Percentiles rank a stretch among this genome's conserved stretches.
These are phyloP conservation scores for Penicillium manginii DNA, from an alignment of 495 filamentous ascomycete genomes.

Conservation along the genomic window DNA sequence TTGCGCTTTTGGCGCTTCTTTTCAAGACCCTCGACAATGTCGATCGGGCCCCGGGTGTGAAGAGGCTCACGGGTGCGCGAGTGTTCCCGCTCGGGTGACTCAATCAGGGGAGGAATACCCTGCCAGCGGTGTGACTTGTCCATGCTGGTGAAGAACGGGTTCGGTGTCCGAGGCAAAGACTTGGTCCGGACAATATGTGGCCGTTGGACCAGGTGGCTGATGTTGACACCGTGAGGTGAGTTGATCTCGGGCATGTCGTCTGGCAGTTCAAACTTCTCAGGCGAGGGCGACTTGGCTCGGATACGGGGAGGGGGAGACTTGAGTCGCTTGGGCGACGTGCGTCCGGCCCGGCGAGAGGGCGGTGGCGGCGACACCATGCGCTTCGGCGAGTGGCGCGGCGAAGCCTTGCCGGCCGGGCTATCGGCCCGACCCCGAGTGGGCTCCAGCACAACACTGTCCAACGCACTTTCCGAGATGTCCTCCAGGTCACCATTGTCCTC, in stretches of 20 bases:
- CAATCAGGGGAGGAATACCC: slow-evolving; percentile 32
- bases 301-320: slow-evolving; percentile 51
- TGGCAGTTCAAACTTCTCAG: slow-evolving; percentile 33
- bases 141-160: slow-evolving; percentile 61
- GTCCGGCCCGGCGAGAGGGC: slow-evolving; percentile 66
- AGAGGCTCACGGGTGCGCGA: slow-evolving; percentile 46
- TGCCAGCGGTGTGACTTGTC: slow-evolving; percentile 43
- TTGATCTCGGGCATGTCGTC: slow-evolving; percentile 34
- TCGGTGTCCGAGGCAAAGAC: slow-evolving; percentile 74
- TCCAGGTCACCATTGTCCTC: slow-evolving; percentile 81
- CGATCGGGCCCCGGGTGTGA: slow-evolving; percentile 82
- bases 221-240: slow-evolving; percentile 41
- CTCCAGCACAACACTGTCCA: slow-evolving; percentile 39
- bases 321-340: slow-evolving; percentile 69
- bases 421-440: slow-evolving; percentile 40
- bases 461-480: slow-evolving; percentile 56
- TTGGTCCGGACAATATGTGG: slow-evolving; percentile 70
- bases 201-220: slow-evolving; percentile 66
- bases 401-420: slow-evolving; percentile 31
- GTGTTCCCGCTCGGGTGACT: slow-evolving; percentile 41
- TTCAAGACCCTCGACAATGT: slow-evolving; percentile 96
- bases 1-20: slow-evolving; percentile 88
- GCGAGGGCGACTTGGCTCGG: slow-evolving; percentile 31
- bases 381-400: slow-evolving; percentile 45
- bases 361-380: slow-evolving; percentile 61